A percentile compares a stretch with the other conserved stretches of the same genome.
Evolutionary conservation across 2,329 filamentous ascomycete genomes (phyloP).

Genomic region (Calonectria pseudoreteaudii): DNA sequence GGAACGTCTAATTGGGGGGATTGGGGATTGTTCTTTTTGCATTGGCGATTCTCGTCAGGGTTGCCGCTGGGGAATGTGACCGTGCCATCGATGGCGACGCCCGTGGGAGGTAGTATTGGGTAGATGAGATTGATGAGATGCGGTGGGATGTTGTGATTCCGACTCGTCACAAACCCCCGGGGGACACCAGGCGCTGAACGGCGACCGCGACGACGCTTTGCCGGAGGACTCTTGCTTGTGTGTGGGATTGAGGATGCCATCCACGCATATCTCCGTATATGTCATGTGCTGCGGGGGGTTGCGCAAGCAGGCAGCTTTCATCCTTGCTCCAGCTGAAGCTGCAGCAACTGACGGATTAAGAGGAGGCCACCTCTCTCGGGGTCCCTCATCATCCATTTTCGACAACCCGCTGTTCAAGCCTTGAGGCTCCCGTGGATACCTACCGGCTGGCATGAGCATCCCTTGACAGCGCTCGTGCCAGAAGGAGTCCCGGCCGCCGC

Average conservation of each 20-base stretch:
- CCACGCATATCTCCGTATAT: neutral
- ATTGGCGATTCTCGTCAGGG: conserved; percentile 10
- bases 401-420: neutral
- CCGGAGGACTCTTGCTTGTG: neutral
- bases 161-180: conserved; percentile 20
- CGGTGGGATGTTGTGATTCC: conserved; percentile 20
- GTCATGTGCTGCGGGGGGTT: conserved; percentile 1
- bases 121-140: conserved; percentile 30
- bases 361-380: neutral
- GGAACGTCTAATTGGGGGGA: neutral
- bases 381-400: neutral
- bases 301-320: neutral
- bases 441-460: conserved; percentile 7
- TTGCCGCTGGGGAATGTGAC: conserved; percentile 7
- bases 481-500: conserved; percentile 18
- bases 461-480: conserved; percentile 22
- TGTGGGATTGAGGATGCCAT: neutral
- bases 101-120: neutral
- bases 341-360: neutral
- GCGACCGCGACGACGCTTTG: neutral
- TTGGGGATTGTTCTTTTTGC: neutral
- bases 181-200: neutral
- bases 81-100: conserved; percentile 6
- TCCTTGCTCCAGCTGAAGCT: conserved; percentile 1
- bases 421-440: conserved; percentile 17